Base-by-base conservation (phyloP, 441 rosid genomes). In the Biscutella laevigata region DNA sequence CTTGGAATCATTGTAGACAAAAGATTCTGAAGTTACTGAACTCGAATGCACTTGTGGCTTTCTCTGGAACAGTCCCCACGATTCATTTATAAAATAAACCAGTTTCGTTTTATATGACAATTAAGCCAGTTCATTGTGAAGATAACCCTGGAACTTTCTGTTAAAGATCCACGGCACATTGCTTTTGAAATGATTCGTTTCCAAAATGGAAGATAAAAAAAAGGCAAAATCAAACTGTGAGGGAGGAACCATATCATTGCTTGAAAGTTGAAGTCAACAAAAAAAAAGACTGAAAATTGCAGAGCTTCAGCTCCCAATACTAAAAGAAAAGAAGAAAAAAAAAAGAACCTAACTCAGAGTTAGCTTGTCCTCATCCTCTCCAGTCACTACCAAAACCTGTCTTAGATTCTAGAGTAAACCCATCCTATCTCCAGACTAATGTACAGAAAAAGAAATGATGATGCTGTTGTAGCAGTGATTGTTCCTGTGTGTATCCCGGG, bases 361-460 rank as follows among this genome's bases (percentile, higher is more conserved):
- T 48, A 49, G 40, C 51, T 48, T 22, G 39, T 34, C 33, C 41
- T 42, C 40, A 43, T 54, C 50, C 43, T 47, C 46, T 36, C 32
- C 33, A n/a, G 24, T 64, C 43, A 24, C 16, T 49, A 24, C 5
- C 17, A 59, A 48, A 34, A 40, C 24, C 58, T 64, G 49, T 27
- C 51, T 49, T 49, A 41, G 28, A 42, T 41, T 64, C 63, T 57
- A 63, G 29, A 45, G 9, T 53, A 21, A 46, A 47, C 45, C 43
- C 58, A 34, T 15, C 57, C 68, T 39, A 38, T 19, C 62, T 40
- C 56, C 57, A 41, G 58, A 7, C 69, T 57, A 57, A 49, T 48
- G 27, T 49, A 64, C 62, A 64, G 46, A 24, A 57, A 15, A 49
- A 34, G 6, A 49, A 33, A 34, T 33, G 43, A 41, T 26, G 42